Percentiles rank a stretch among this genome's conserved stretches.
phyloP scores from a whole-genome alignment of 768 basidiomycete genomes.

The Brasilioporus rufonigricans region DNA sequence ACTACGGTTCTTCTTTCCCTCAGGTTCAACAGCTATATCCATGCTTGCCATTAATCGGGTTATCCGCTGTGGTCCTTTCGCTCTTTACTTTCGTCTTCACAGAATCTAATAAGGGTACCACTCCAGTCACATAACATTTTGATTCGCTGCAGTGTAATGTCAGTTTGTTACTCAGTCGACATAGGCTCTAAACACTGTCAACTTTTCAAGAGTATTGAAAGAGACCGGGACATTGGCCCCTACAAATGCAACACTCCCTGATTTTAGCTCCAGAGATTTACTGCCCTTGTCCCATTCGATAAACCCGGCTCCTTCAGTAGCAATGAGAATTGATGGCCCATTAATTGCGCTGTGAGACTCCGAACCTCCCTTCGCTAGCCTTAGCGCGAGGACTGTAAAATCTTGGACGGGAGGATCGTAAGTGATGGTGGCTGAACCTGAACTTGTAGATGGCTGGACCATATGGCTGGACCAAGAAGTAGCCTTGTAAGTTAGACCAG shows the following conservation, averaged over 20 bases:
- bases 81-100: not conserved
- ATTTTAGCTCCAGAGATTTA: constrained; percentile 40
- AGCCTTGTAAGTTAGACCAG: constrained; percentile 82
- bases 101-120: not conserved
- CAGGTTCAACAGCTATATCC: not conserved
- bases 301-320: constrained; percentile 64
- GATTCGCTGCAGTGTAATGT: not conserved
- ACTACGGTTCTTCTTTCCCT: not conserved
- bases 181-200: constrained; percentile 31
- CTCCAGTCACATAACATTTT: not conserved
- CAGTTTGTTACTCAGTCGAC: constrained; percentile 14
- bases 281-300: constrained; percentile 46
- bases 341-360: constrained; percentile 62
- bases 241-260: constrained; percentile 81
- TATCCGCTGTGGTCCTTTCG: not conserved
- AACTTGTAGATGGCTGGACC: constrained; percentile 58
- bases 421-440: constrained; percentile 41
- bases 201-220: constrained; percentile 37
- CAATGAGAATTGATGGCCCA: constrained; percentile 84
- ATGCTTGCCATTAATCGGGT: not conserved
- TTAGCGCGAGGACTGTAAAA: constrained; percentile 78
- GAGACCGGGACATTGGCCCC: constrained; percentile 64
- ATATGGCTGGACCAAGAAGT: constrained; percentile 67
- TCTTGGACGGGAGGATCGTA: constrained; percentile 95
- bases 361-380: constrained; percentile 40